Base-by-base conservation (phyloP, 306 rosid species). In the Rubus parviflorus region DNA sequence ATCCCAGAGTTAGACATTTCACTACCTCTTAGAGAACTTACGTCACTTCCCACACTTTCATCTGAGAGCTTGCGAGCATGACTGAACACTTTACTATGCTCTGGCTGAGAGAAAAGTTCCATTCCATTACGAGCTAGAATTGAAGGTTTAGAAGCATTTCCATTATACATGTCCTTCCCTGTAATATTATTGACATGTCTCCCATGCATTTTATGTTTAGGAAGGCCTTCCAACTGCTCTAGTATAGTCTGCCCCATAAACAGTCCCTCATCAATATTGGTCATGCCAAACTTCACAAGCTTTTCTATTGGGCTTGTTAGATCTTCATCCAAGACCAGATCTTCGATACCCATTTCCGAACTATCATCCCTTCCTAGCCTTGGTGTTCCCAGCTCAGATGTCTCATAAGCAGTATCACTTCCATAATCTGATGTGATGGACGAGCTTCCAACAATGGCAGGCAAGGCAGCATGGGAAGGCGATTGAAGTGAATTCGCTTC, bases 171-270 rank as follows among this genome's bases (percentile, higher is more conserved):
- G 72, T 78, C 79, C 78, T 87, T 87, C 79, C 79, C 90, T 22
- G 70, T 61, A 77, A 68, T 81, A 86, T 85, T 83, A 83, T 85
- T 88, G 75, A 78, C 75, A 81, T 89, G 92, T 82, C 91, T 85
- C 76, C 87, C 80, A 86, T 84, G 90, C 68, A 75, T 83, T 91
- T 89, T 96, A 90, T 91, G 90, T 88, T 87, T 90, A 35, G 97
- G 97, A 81, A 91, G 93, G 86, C 99, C 99, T 88, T 96, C 98
- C 84, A 93, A 88, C 83, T 93, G 96, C 79, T 93, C 99, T 77
- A 96, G 86, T 83, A 96, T 93, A 35, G 99, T 88, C 86, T 96
- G 98, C 54, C 99, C 96, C 98, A 96, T 87, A 85, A 92, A 91
- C 23, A 96, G 86, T 30, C 99, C 99, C 83, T 96, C 96, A 16